Evolutionary conservation across 768 basidiomycete species (phyloP).

Genomic region (Obba rivulosa): DNA sequence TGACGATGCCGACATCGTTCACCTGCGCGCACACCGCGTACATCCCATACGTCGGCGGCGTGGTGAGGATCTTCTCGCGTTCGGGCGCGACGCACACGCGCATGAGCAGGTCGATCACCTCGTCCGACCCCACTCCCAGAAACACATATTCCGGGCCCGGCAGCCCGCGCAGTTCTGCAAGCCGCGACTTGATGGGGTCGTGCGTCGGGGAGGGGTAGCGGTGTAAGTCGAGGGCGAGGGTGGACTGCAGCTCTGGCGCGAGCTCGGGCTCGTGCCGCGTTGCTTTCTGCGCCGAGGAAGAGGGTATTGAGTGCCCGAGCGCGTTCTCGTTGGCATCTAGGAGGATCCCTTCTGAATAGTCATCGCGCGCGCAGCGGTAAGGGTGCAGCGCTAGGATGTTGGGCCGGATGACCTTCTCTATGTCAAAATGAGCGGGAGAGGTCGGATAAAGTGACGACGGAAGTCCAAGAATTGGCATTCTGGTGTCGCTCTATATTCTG

Average conservation of each 20-base stretch:
- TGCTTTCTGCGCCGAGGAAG: conserved; percentile 13
- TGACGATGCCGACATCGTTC: conserved; percentile 84
- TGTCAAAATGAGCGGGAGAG: conserved; percentile 76
- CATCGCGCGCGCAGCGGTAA: conserved; percentile 94
- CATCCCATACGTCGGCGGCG: conserved; percentile 98
- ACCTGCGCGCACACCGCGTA: conserved; percentile 92
- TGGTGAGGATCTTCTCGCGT: conserved; percentile 78
- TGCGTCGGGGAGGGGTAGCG: conserved; percentile 95
- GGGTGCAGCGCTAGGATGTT: conserved; percentile 91
- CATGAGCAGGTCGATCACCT: conserved; percentile 92
- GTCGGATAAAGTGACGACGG: conserved; percentile 34
- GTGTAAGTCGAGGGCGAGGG: conserved; percentile 57
- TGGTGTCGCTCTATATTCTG: neutral
- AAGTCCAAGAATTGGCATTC: conserved; percentile 65
- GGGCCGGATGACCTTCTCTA: conserved; percentile 81
- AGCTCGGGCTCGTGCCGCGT: conserved; percentile 18
- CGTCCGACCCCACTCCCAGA: conserved; percentile 95
- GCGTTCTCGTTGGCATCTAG: conserved; percentile 99
- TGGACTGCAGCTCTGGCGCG: conserved; percentile 31
- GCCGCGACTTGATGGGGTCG: conserved; percentile 65
- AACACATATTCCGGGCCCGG: conserved; percentile 64
- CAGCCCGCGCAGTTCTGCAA: conserved; percentile 69
- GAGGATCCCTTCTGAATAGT: conserved; percentile 87
- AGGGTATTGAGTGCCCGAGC: conserved; percentile 75
- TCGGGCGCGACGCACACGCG: conserved; percentile 80